These are phyloP conservation scores for Pestalotiopsis sp. DNA, from an alignment of 2,329 filamentous ascomycete species.

Conservation along the genomic window DNA sequence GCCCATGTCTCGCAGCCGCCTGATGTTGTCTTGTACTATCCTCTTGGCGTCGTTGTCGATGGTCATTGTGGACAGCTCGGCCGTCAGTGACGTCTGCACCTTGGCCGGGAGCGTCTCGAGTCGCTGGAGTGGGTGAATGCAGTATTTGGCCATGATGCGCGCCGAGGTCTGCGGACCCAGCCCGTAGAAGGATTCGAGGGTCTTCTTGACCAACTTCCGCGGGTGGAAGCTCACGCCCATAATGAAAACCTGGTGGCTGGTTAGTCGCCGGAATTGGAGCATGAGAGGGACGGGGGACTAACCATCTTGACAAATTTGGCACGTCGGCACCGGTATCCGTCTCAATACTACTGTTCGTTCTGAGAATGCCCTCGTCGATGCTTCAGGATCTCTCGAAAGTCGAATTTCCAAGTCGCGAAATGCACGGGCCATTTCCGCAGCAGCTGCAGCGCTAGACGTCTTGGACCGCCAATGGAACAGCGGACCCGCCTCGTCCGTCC, in stretches of 20 bases:
- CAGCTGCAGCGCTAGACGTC: background rate
- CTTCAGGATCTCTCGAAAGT: background rate
- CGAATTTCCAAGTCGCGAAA: conserved; percentile 5
- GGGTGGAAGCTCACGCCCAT: conserved; percentile 86
- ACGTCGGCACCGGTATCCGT: background rate
- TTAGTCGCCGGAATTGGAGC: background rate
- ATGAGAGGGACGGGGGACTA: background rate
- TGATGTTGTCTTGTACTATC: conserved; percentile 82
- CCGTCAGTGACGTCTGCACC: conserved; percentile 80
- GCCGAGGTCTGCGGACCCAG: conserved; percentile 72
- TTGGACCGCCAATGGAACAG: conserved; percentile 3
- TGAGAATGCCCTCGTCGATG: background rate
- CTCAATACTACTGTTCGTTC: background rate
- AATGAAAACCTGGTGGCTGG: conserved; percentile 71
- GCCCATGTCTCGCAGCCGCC: conserved; percentile 85
- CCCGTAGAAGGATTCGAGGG: conserved; percentile 84
- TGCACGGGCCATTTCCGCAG: conserved; percentile 4
- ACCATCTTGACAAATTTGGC: conserved; percentile 7
- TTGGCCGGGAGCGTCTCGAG: conserved; percentile 75
- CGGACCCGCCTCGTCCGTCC: background rate
- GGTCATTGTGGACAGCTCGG: conserved; percentile 86
- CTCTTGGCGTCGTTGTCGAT: conserved; percentile 87
- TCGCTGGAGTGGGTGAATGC: conserved; percentile 82
- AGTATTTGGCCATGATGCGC: conserved; percentile 83
- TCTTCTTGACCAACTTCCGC: conserved; percentile 79